Base-by-base conservation (phyloP, 2,329 filamentous ascomycete genomes). In the Chalaropsis thielavioides region DNA sequence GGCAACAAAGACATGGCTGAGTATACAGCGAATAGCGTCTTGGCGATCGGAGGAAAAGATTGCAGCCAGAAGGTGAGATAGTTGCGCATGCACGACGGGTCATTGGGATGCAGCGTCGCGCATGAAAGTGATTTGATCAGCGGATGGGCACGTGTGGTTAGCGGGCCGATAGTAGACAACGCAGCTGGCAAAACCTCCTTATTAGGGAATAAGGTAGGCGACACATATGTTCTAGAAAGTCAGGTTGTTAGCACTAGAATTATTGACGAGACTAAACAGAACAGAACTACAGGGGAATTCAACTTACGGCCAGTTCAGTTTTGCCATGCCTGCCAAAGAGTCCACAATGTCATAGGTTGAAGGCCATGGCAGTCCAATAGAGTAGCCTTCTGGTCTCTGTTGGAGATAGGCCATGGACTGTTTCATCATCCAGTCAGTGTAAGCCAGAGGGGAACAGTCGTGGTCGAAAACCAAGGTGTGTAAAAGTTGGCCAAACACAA, bases 51-150 rank as follows among this genome's bases (percentile, higher is more conserved):
- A 0, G 92, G 91, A 74, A 96, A 94, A 1, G 90, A 87, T 64
- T 84, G 83, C 66, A 96, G 83, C 83, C 89, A 92, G 75, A 94
- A 95, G 67, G 89, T 89, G 58, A 96, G 77, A 73, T 92, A 95
- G 2, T 90, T 95, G 38, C 89, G 88, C 44, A 87, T 81, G 74
- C 92, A 99, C 19, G 89, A 95, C 0, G 92, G 92, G 71, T 95
- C 89, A 19, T 83, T 80, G 0, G 92, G 92, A 73, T 99, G 92
- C 1, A 97, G 83, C 1, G 92, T 81, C 0, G 92, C 92, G 75
- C 94, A 99, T 54, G 90, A 92, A 22, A 96, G 83, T 31, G 86
- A 87, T 10, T 83, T 86, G 73, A 95, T 92, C 51, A 90, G 84
- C 1, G 92, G 92, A 72, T 97, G 92, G 0, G 92, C 92, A 35